Conservation (phyloP, 768 basidiomycete species). For the Tubosaeta sp. region DNA sequence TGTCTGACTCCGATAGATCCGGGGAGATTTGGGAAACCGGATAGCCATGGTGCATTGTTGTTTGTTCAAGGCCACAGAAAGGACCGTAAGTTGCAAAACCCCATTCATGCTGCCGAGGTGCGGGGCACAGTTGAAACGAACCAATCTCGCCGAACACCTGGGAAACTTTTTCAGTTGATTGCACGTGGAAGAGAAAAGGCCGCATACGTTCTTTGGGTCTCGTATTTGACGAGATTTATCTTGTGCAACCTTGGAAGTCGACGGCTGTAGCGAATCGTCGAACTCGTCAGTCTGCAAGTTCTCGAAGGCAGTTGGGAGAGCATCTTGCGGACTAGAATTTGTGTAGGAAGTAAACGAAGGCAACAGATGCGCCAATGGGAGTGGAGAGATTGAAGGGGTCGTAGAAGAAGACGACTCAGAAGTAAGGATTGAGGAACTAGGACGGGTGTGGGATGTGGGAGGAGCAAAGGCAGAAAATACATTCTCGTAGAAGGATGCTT, state of each 20-base stretch:
- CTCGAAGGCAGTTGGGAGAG: constrained; percentile 7
- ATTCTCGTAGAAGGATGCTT: constrained; percentile 9
- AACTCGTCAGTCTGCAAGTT: constrained; percentile 10
- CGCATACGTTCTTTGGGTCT: constrained; percentile 29
- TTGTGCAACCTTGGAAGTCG: constrained; percentile 18
- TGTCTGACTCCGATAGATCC: background rate
- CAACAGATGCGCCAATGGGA: constrained; percentile 14
- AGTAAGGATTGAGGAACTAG: background rate
- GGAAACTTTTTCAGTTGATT: constrained; percentile 3
- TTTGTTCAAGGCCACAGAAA: constrained; percentile 1
- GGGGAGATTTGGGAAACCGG: background rate
- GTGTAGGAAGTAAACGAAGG: constrained; percentile 11
- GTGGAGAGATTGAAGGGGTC: constrained; percentile 11
- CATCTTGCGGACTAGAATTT: background rate
- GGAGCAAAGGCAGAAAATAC: constrained; percentile 13
- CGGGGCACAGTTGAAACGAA: constrained; percentile 6
- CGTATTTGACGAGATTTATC: constrained; percentile 19
- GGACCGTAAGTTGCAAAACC: background rate
- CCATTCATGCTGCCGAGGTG: background rate
- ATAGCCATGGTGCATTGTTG: background rate
- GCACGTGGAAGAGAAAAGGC: background rate
- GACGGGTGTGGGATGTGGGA: constrained; percentile 1
- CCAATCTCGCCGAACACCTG: constrained; percentile 27
- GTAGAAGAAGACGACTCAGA: constrained; percentile 3
- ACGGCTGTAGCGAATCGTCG: constrained; percentile 18